Base-by-base conservation (phyloP, 352 stramenopile genomes). In the Phytophthora brassicae region DNA sequence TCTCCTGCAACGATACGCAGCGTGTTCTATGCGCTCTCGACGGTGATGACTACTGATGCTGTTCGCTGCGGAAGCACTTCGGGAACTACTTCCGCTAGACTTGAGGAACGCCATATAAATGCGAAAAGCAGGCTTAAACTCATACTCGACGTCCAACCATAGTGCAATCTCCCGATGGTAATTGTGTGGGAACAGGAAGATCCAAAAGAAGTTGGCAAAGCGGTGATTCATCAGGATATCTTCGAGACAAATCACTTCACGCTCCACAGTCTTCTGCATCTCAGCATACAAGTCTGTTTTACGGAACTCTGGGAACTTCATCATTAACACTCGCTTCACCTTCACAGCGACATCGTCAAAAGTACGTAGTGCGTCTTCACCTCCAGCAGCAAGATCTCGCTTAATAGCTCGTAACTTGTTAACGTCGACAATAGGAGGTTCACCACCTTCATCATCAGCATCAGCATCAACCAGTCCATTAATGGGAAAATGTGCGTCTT, bases 151-250 rank as follows among this genome's bases (percentile, higher is more conserved):
- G 47, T 95, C 86, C 22, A 95, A 61, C 84, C 84, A 95, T 16
- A 95, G 62, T 33, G 81, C 84, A 36, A 95, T 89, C 63, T 95
- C 86, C 14, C 84, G 82, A 55, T 95, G 86, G 43, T 95, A 95
- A 24, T 95, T 90, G 70, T 95, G 86, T 4, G 84, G 86, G 51
- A 95, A 95, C 16, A 91, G 60, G 57, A 95, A 95, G n/a, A 92
- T 84, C 84, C 82, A 92, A 43, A 95, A 95, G 60, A 92, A 95
- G 48, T 93, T 92, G 35, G 83, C 85, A 49, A 95, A 90, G 4
- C 85, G 81, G 44, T 92, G 86, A 54, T 95, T 95, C 81, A 95
- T 91, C 60, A 95, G 53, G 8, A 95, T 92, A 28, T 92, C 85
- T 47, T 95, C 86, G 1, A 95, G 69, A 13, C 74, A 82, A 16